Conservation (phyloP, 2,329 filamentous ascomycete species). For the Myriangium duriaei region DNA sequence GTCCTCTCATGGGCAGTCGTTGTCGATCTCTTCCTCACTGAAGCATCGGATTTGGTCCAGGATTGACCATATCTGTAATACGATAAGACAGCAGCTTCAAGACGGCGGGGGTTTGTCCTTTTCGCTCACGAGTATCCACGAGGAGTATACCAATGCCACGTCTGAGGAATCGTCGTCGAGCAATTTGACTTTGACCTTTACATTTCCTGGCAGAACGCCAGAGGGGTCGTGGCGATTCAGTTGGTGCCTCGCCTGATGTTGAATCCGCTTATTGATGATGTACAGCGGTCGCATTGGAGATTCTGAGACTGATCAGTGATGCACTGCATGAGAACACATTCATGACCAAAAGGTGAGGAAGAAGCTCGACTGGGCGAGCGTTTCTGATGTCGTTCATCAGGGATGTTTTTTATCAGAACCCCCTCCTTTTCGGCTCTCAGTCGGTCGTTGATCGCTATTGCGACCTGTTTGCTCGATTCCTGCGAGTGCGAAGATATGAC, state of each 20-base stretch:
- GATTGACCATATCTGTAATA: not conserved
- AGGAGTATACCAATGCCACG: not conserved
- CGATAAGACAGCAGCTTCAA: not conserved
- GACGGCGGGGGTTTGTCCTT: not conserved
- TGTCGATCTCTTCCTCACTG: too few species aligned
- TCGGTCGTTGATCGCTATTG: conserved; percentile 56
- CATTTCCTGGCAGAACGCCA: conserved; percentile 42
- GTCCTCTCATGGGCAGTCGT: too few species aligned
- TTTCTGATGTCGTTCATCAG: conserved; percentile 32
- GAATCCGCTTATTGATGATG: conserved; percentile 8
- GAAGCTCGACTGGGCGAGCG: conserved; percentile 35
- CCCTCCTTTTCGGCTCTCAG: conserved; percentile 59
- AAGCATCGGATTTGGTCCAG: too few species aligned
- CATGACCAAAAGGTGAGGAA: too few species aligned
- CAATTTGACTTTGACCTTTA: conserved; percentile 6
- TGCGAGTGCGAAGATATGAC: conserved; percentile 49
- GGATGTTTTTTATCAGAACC: conserved; percentile 69
- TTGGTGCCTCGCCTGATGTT: conserved; percentile 17
- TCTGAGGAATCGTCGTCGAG: conserved; percentile 6
- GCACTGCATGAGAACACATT: conserved; percentile 35
- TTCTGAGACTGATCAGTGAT: conserved; percentile 43
- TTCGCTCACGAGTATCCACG: not conserved
- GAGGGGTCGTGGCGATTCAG: conserved; percentile 48
- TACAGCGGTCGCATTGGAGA: conserved; percentile 41
- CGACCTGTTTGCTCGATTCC: conserved; percentile 60